Evolutionary conservation across 352 stramenopile genomes (phyloP), one percentile per base, ranked within the genome.

Genomic region (Hyaloperonospora brassicae): DNA sequence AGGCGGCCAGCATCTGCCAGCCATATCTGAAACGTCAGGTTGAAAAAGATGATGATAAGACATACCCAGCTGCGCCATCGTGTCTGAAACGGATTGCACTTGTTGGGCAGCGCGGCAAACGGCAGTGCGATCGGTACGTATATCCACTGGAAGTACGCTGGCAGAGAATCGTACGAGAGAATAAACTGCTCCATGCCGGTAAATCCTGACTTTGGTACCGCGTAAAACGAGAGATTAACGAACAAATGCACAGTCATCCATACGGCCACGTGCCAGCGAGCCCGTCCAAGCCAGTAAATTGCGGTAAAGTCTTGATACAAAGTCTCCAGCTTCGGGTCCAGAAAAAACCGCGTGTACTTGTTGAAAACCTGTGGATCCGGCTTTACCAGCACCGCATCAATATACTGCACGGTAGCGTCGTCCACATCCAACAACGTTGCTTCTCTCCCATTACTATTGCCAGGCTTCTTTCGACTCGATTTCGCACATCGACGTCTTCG

Each of bases 281-380:
- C 84, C 40, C 81, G 80, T 17, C 59, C 48, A 30, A 92, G 92
- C 84, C 84, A 92, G 64, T 88, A 82, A 47, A 87, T 66, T 4
- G 79, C 74, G 39, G 81, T 91, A 66, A 89, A 94, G 66, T 90
- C 76, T 52, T 94, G 84, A 55, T 94, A 94, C 39, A 91, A 36
- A 21, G 63, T 64, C 63, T 94, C 84, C 17, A 94, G 64, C 21
- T 79, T 76, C 9, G 50, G 54, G 59, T 94, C 81, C 31, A 88
- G 55, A 58, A 94, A 94, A 66, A 80, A 88, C 2, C 79, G 64
- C 17, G 81, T 89, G 56, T 87, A 88, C 52, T 70, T 74, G 60
- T 86, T 89, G 52, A 92, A 88, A 31, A 92, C 77, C 31, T 86
- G 64, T 10, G 70, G 43, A 51, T 88, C 79, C 0, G 79, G 77